Evolutionary conservation across 2,329 filamentous ascomycete species (phyloP), one percentile per base, ranked within the genome.

Genomic region (Bipolaris bicolor): DNA sequence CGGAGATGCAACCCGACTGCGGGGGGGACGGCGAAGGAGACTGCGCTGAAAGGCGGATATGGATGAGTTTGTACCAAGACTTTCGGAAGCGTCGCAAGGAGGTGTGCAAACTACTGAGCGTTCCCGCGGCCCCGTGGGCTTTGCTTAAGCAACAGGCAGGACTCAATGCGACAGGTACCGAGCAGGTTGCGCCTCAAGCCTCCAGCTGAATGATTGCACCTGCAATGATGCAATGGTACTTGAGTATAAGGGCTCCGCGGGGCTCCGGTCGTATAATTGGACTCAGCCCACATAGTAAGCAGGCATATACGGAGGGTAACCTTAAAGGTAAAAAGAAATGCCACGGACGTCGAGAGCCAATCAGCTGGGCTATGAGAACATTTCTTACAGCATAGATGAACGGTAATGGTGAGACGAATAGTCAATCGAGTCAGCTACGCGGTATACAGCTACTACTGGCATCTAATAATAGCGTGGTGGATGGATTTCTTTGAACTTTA

Each of bases 1-100:
- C 70, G 46, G 77, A 80, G 55, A 75, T 80, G 61, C 78, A 80
- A 70, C 80, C 81, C 1, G 75, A 79, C 55, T 82, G 80, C 52
- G 74, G 68, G 2, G 73, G 72, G 7, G 55, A 54, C 13, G 61
- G 63, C 9, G 63, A 73, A 40, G 69, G 65, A 11, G 70, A 56
- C 5, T 78, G 76, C 58, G 58, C 64, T 37, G 79, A 81, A 57
- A 63, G 79, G 36, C 73, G 68, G 33, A 76, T 80, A 24, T 81
- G 79, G 79, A 79, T 78, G 62, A 66, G 70, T 9, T 56, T 82
- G 55, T 82, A 82, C 51, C 71, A 79, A 33, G 76, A 80, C 47
- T 82, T 81, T 57, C 63, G 79, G 31, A 60, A 68, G 61, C 70
- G 78, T 55, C 67, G 80, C 55, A 76, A 72, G 61, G 73, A 78